Conservation (phyloP, 1,284 basidiomycete species). For the Neolentinus lepideus region DNA sequence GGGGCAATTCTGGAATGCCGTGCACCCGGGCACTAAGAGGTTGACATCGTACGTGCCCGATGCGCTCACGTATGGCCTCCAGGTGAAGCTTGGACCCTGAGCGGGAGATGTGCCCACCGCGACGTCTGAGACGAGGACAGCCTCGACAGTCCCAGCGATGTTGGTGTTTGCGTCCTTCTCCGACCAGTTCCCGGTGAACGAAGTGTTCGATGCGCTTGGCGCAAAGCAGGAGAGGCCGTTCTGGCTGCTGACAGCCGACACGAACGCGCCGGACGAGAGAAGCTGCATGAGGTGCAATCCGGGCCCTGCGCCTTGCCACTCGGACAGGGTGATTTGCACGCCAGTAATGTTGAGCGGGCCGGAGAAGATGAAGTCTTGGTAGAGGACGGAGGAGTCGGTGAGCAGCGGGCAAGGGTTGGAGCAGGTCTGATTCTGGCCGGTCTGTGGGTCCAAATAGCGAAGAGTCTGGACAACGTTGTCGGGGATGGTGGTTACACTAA, state of each 20-base stretch:
- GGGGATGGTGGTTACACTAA: slow-evolving; percentile 78
- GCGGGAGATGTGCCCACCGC: slow-evolving; percentile 55
- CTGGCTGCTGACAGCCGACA: slow-evolving; percentile 52
- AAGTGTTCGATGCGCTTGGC: slow-evolving; percentile 58
- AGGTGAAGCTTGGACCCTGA: slow-evolving; percentile 73
- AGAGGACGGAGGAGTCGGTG: slow-evolving; percentile 66
- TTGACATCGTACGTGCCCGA: slow-evolving; percentile 84
- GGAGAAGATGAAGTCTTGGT: slow-evolving; percentile 85
- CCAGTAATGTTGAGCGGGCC: slow-evolving; percentile 66
- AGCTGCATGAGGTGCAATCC: slow-evolving; percentile 88
- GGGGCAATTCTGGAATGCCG: slow-evolving; percentile 72
- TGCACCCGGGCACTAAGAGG: slow-evolving; percentile 85
- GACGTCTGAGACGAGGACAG: slow-evolving; percentile 67
- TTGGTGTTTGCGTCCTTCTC: slow-evolving; percentile 54
- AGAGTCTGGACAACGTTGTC: slow-evolving; percentile 79
- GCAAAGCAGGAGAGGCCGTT: slow-evolving; percentile 75
- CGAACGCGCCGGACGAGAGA: slow-evolving; percentile 86
- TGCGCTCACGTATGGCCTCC: slow-evolving; percentile 85
- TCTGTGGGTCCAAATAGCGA: slow-evolving; percentile 71
- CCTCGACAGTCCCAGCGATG: slow-evolving; percentile 76
- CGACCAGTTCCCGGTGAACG: slow-evolving; percentile 65
- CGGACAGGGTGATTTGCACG: slow-evolving; percentile 74
- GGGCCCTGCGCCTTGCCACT: slow-evolving; percentile 71
- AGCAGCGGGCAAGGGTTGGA: slow-evolving; percentile 66
- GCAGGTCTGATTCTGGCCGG: slow-evolving; percentile 69